Conservation (phyloP, 352 stramenopile genomes). For the Phytopythium kandeliae region DNA sequence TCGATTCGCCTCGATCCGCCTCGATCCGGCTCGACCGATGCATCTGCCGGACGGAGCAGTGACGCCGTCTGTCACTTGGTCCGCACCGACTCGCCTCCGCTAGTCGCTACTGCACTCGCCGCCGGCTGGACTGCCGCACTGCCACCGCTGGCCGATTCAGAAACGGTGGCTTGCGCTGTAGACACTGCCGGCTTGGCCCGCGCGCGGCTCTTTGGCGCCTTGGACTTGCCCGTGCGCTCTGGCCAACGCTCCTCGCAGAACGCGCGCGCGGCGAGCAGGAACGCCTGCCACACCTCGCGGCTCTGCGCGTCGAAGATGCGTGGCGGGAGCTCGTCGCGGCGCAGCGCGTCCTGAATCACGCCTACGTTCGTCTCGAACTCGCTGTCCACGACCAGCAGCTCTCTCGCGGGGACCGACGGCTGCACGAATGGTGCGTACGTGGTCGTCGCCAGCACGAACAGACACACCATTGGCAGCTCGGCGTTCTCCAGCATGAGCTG, state of each 20-base stretch:
- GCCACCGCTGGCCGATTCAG: background rate
- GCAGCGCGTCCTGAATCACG: constrained; percentile 23
- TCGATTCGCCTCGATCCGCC: no score
- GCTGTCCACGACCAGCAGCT: constrained; percentile 9
- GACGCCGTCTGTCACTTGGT: constrained; percentile 1
- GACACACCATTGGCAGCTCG: constrained; percentile 31
- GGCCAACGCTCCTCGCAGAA: constrained; percentile 70
- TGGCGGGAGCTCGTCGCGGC: constrained; percentile 21
- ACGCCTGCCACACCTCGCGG: constrained; percentile 28
- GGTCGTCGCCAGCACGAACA: constrained; percentile 26
- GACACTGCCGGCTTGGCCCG: constrained; percentile 12
- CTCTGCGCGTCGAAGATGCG: constrained; percentile 23
- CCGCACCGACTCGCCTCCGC: background rate
- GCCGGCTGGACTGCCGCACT: background rate
- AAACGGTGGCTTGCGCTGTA: background rate
- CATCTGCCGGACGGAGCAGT: no score
- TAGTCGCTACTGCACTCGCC: background rate
- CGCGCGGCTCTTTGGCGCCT: constrained; percentile 21
- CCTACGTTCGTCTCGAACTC: constrained; percentile 21
- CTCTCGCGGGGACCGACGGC: constrained; percentile 14
- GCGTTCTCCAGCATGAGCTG: constrained; percentile 29
- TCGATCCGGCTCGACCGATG: no score
- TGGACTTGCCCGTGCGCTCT: constrained; percentile 45
- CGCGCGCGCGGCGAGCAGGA: constrained; percentile 25
- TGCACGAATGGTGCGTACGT: constrained; percentile 17